Evolutionary conservation across 2,329 filamentous ascomycete species (phyloP).

Genomic region (Aulographum hederae): DNA sequence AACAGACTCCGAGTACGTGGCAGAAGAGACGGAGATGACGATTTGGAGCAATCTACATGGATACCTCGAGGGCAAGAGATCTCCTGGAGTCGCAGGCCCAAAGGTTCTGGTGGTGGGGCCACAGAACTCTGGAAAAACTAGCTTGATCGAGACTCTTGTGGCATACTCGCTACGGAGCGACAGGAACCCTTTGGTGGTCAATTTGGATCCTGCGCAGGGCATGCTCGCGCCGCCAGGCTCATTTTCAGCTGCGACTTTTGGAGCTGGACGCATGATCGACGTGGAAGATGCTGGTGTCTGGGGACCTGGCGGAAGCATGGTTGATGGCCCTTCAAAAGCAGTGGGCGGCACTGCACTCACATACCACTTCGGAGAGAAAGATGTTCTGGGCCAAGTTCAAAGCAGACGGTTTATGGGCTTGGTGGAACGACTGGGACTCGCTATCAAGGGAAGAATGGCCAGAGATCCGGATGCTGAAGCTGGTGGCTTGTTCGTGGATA

Average conservation of each 20-base stretch:
- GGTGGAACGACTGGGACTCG: constrained; percentile 57
- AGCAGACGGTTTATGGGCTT: constrained; percentile 43
- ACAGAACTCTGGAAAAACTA: constrained; percentile 67
- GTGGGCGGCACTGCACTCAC: constrained; percentile 85
- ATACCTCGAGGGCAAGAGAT: constrained; percentile 56
- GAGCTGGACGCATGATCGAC: constrained; percentile 56
- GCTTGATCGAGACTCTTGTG: constrained; percentile 55
- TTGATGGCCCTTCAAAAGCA: constrained; percentile 71
- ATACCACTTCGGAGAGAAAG: constrained; percentile 62
- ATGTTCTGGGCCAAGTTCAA: constrained; percentile 46
- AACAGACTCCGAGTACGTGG: constrained; percentile 47
- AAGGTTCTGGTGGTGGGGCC: constrained; percentile 72
- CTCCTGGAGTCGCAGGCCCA: constrained; percentile 38
- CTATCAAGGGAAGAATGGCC: constrained; percentile 57
- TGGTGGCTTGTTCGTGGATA: constrained; percentile 74
- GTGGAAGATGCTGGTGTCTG: constrained; percentile 56
- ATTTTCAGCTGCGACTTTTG: constrained; percentile 71
- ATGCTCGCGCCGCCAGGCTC: constrained; percentile 45
- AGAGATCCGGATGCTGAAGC: constrained; percentile 55
- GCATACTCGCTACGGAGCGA: constrained; percentile 62
- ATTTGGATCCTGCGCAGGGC: constrained; percentile 61
- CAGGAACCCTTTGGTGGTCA: constrained; percentile 63
- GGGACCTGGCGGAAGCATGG: constrained; percentile 79
- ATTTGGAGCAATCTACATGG: constrained; percentile 77
- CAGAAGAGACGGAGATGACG: constrained; percentile 66